These are phyloP conservation scores for Ceratopteris richardii DNA, from an alignment of 75 land plant genomes.

Conservation along the genomic window DNA sequence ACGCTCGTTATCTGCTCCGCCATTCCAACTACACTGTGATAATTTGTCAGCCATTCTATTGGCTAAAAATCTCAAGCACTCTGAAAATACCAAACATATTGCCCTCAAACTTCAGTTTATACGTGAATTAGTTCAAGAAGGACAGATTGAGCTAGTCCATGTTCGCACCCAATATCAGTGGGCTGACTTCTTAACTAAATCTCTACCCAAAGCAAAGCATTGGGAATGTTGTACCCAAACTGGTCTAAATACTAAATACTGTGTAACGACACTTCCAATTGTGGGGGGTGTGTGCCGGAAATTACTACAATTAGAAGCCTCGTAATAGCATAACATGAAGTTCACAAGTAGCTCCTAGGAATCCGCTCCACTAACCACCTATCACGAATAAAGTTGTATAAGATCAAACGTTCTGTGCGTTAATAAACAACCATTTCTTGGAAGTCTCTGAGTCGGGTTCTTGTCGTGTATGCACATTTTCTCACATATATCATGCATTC, in stretches of 20 bases:
- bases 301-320: not conserved
- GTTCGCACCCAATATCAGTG: slow-evolving; percentile 1
- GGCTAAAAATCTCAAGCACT: slow-evolving; percentile 6
- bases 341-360: too few relatives aligned
- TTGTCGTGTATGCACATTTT: not conserved
- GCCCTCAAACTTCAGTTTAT: not conserved
- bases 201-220: not conserved
- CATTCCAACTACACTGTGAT: not conserved
- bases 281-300: not conserved
- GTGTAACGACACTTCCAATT: not conserved
- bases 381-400: not conserved
- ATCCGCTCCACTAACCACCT: too few relatives aligned
- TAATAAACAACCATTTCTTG: not conserved
- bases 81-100: slow-evolving; percentile 17
- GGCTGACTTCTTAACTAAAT: not conserved
- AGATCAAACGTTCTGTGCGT: not conserved
- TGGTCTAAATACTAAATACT: not conserved
- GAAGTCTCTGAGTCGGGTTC: not conserved
- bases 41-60: slow-evolving; percentile 1
- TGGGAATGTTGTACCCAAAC: not conserved
- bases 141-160: not conserved
- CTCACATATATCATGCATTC: too few relatives aligned
- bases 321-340: too few relatives aligned
- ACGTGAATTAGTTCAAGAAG: not conserved
- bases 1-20: not conserved